Base-by-base conservation (phyloP, 2,329 filamentous ascomycete genomes). In the Alternaria triticina region DNA sequence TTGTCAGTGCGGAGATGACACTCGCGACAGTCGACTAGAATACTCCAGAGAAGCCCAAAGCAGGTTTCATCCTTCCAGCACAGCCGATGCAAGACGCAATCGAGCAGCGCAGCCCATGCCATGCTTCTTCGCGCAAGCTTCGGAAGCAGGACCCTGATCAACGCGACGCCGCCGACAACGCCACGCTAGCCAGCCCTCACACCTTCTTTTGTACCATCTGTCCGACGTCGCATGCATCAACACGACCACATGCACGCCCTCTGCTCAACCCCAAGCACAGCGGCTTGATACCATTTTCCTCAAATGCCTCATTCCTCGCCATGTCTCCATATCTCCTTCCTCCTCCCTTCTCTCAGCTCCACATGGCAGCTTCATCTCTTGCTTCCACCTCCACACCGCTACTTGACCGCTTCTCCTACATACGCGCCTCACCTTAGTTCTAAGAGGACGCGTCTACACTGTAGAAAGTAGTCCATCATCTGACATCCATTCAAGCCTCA, bases 401-500 rank as follows among this genome's bases (percentile, higher is more conserved):
- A 58, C 55, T 55, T 67, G 72, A 74, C 72, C 72, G 68, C 75
- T 68, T 54, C 62, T 73, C 69, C 63, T 54, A 62, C 54, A 40
- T 40, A n/a, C 12, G 54, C 44, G 59, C 61, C 44, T 52, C 54
- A 52, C 47, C 54, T 57, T 50, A 60, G 43, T 27, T 28, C 43
- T 43, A 54, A 47, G 56, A 43, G 33, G 61, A 57, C 50, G 55
- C 43, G 66, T 62, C 67, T 69, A 54, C 64, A 62, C 59, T 64
- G 58, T 67, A 17, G 36, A 40, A 40, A 40, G 36, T 40, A 56
- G 13, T 25, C 46, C 56, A 70, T 78, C 76, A 77, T 77, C 71
- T 78, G 77, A 79, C 71, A 52, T 64, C 46, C 49, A 54, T 64
- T 50, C 49, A 57, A 62, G 52, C 65, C 57, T 59, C 61, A 59